Base-by-base conservation (phyloP, 208 protist species). In the Acanthamoeba rhysodes region DNA sequence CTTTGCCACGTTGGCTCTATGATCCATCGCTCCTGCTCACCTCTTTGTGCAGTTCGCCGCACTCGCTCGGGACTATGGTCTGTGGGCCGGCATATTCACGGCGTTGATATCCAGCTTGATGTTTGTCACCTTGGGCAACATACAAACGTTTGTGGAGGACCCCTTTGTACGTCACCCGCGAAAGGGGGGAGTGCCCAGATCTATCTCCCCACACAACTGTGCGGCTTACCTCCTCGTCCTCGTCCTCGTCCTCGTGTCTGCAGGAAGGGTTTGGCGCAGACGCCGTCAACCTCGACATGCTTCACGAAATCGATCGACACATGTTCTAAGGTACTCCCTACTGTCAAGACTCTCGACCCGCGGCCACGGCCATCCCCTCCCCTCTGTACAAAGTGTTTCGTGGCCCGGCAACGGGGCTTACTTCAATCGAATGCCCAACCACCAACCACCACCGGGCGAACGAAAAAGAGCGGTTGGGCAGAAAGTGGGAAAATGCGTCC, bases 91-190 rank as follows among this genome's bases (percentile, higher is more conserved):
- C 29, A 66, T 90, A 68, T 90, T 90, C 37, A 90, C 57, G 9
- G 48, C 82, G 27, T n/a, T 90, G 32, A 70, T 90, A 70, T 90
- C 57, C 74, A 90, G 82, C n/a, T 32, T 90, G 53, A 90, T 90
- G 48, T 59, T 90, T 32, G 82, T 90, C 16, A 90, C 82, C 6
- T 20, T 90, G 18, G 53, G 57, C 57, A 59, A 90, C 48, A 68
- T 90, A 20, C 82, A 90, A 27, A 45, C 48, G 53, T 90, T 90
- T 90, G 82, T 90, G 16, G 82, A 90, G 41, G 82, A 90, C 29
- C 82, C 82, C 5, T 90, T 90, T 90, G 82, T 84, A 32, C 74
- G 74, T 24, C 14, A 18, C 14, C 74, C 14, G 9, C 41, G 9
- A 45, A 2, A 45, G 41, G 41, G 9, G 41, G 41, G 9, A 45